phyloP scores from a whole-genome alignment of 2,329 filamentous ascomycete genomes.

The Byssochlamys sp. region DNA sequence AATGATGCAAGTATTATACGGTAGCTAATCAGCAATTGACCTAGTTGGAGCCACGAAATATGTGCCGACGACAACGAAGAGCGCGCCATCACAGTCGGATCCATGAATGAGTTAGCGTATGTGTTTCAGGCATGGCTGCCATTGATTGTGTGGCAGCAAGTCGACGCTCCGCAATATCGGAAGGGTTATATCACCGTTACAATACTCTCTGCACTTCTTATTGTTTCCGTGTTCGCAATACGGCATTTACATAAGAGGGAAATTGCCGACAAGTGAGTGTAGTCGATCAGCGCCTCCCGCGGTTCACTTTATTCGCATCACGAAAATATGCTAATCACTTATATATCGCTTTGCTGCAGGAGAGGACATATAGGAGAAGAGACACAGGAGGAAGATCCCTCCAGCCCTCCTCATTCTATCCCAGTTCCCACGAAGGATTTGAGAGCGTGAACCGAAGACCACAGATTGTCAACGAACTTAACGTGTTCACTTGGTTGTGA shows the following conservation, averaged over 20 bases:
- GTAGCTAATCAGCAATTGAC: neutral
- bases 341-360: neutral
- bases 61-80: constrained; percentile 53
- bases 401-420: neutral
- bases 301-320: neutral
- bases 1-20: neutral
- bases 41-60: constrained; percentile 46
- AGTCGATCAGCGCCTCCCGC: neutral
- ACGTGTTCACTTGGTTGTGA: no score
- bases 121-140: constrained; percentile 62
- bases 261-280: constrained; percentile 2
- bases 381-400: neutral
- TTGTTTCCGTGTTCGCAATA: constrained; percentile 42
- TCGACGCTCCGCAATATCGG: constrained; percentile 50
- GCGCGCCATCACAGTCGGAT: constrained; percentile 53
- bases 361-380: neutral
- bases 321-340: neutral
- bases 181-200: constrained; percentile 53
- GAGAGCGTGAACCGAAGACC: neutral
- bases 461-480: no score
- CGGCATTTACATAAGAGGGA: constrained; percentile 40
- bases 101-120: constrained; percentile 62
- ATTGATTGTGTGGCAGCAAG: constrained; percentile 55
- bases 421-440: neutral
- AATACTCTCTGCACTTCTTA: constrained; percentile 41